These are phyloP conservation scores for Notholithocarpus densiflorus DNA, from an alignment of 306 rosid species.

Conservation along the genomic window DNA sequence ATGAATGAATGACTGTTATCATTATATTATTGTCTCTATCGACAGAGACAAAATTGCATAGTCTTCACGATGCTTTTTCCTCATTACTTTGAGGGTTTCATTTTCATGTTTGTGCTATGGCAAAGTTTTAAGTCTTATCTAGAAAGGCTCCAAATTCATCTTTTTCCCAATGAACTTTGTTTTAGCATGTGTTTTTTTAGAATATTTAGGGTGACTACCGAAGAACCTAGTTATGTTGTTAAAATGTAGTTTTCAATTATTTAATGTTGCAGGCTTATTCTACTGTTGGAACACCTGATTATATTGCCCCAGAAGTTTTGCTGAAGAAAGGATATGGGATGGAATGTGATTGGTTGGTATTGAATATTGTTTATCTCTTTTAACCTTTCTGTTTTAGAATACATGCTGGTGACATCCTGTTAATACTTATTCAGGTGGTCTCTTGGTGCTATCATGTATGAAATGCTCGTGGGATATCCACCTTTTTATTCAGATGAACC, in stretches of 20 bases:
- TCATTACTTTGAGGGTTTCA: constrained; percentile 2
- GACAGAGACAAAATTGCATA: neutral
- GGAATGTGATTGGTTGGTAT: constrained; percentile 94
- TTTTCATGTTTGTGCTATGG: constrained; percentile 1
- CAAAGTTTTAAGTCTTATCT: constrained; percentile 16
- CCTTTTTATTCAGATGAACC: constrained; percentile 99
- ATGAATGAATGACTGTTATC: constrained; percentile 18
- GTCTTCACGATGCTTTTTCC: constrained; percentile 3
- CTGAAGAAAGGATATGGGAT: constrained; percentile 99
- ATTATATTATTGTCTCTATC: constrained; percentile 19
- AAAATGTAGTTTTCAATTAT: constrained; percentile 13
- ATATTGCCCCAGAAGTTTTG: constrained; percentile 97
- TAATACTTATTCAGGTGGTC: constrained; percentile 80
- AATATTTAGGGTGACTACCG: constrained; percentile 5
- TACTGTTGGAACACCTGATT: constrained; percentile 97
- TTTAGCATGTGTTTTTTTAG: neutral
- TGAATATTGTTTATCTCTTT: constrained; percentile 4
- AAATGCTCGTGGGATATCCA: constrained; percentile 98
- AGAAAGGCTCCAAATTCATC: constrained; percentile 4
- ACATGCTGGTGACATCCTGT: constrained; percentile 26
- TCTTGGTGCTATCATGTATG: constrained; percentile 97
- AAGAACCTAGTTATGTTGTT: neutral
- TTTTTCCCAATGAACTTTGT: neutral
- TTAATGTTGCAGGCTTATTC: constrained; percentile 80
- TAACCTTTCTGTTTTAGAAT: constrained; percentile 13